Evolutionary conservation across 768 basidiomycete genomes (phyloP), one percentile per base, ranked within the genome.

Genomic region (Phallus indusiatus): DNA sequence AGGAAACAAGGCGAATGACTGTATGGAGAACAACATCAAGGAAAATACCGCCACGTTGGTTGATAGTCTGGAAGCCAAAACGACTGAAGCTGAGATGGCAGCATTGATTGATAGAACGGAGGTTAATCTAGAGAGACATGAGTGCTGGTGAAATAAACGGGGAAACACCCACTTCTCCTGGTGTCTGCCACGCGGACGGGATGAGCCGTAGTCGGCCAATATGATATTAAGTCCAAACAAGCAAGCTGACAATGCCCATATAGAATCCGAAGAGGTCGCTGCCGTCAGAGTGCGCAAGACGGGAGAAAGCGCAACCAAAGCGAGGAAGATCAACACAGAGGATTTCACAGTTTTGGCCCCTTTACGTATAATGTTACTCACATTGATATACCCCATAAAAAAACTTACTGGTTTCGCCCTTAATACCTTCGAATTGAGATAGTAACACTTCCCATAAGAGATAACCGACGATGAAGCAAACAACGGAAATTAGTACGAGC

Each of bases 201-300:
- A 72, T 61, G 78, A 75, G 61, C 82, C 81, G 69, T 92, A 95
- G 71, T 96, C 92, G 14, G 88, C 88, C 52, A 97, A 74, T 60
- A 94, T 74, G 18, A 84, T 78, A 68, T 94, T 92, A 42, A 96
- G 74, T 55, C 82, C 75, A 70, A 97, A 90, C 48, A 98, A 80
- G 54, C 78, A 77, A 3, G 90, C 89, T n/a, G 92, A 83, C 54
- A 97, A 73, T 6, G 95, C 94, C 93, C 93, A 97, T 63, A 98
- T 94, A 28, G 93, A 93, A 70, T 99, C 96, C 12, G 90, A 90
- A 42, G 95, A 96, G 4, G 94, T 97, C 22, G 94, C 91, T 42
- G 90, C 88, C 28, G 93, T 95, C 67, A 99, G 74, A 5, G 95
- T 97, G 67, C 86, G 82, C 58, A 98, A 75, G 10, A 97, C 88